phyloP scores from a whole-genome alignment of 345 rosid species.

The Moricandia arvensis region DNA sequence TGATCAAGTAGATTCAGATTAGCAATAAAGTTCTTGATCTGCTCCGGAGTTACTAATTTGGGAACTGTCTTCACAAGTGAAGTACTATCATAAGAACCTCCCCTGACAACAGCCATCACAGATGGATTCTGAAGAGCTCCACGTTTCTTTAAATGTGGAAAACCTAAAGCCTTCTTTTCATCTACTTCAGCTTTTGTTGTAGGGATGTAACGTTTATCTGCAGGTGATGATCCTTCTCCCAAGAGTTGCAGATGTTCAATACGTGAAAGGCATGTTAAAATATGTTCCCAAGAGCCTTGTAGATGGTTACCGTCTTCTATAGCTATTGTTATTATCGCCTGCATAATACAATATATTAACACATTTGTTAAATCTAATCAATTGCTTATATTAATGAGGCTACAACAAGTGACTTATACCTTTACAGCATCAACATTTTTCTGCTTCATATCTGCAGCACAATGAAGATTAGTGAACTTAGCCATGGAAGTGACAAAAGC shows the following conservation, averaged over 20 bases:
- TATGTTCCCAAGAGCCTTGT: constrained; percentile 97
- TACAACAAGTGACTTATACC: constrained; percentile 43
- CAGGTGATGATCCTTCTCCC: constrained; percentile 92
- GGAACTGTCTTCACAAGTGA: constrained; percentile 60
- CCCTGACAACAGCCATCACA: constrained; percentile 93
- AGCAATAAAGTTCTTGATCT: constrained; percentile 74
- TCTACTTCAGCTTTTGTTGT: constrained; percentile 59
- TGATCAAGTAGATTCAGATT: constrained; percentile 95
- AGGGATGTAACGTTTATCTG: constrained; percentile 59
- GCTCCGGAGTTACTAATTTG: constrained; percentile 70
- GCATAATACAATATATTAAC: constrained; percentile 26
- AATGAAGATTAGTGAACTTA: constrained; percentile 94
- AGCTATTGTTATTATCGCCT: constrained; percentile 93
- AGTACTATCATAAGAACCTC: constrained; percentile 95
- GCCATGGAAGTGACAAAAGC: constrained; percentile 97
- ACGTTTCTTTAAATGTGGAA: constrained; percentile 74
- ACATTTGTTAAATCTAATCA: neutral
- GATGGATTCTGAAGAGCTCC: constrained; percentile 91
- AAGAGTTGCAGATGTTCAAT: constrained; percentile 90
- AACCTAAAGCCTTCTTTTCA: constrained; percentile 62
- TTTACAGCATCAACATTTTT: constrained; percentile 96
- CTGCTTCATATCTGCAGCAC: constrained; percentile 98
- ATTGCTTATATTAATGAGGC: neutral
- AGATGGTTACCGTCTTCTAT: constrained; percentile 94
- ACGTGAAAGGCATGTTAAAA: constrained; percentile 91